Conservation (phyloP, 2,329 filamentous ascomycete species). For the Beauveria brongniartii region DNA sequence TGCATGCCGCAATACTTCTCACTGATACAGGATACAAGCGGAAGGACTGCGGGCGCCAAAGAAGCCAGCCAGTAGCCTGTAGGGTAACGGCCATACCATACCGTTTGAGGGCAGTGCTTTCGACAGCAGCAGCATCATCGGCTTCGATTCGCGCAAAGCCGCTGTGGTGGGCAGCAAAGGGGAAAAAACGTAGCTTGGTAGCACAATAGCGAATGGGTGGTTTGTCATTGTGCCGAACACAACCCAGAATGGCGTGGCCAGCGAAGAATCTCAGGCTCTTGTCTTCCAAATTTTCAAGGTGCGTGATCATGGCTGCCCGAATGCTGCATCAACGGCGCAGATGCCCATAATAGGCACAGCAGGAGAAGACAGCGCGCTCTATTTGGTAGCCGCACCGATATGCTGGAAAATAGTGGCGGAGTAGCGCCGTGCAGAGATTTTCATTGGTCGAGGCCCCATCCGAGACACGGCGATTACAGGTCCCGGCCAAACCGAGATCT, state of each 20-base stretch:
- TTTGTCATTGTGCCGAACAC: no score
- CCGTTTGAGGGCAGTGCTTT: background rate
- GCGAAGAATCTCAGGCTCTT: background rate
- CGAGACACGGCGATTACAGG: constrained; percentile 9
- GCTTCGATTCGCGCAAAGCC: background rate
- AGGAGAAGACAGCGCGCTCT: background rate
- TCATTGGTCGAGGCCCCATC: constrained; percentile 3
- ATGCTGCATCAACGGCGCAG: background rate
- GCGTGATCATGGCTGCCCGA: background rate
- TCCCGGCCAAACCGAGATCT: constrained; percentile 9
- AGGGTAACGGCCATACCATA: no score
- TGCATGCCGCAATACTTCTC: no score
- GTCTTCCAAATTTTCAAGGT: background rate
- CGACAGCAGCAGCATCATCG: background rate
- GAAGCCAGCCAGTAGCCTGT: no score
- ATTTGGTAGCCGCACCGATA: background rate
- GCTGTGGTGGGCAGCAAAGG: background rate
- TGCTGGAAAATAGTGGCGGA: constrained; percentile 3
- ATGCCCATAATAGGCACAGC: background rate
- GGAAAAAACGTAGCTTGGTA: background rate
- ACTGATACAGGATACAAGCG: no score
- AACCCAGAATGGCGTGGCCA: no score
- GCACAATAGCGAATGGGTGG: background rate
- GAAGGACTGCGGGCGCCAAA: no score
- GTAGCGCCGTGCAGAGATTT: background rate